phyloP scores from a whole-genome alignment of 345 rosid species.

The Jatropha curcas region DNA sequence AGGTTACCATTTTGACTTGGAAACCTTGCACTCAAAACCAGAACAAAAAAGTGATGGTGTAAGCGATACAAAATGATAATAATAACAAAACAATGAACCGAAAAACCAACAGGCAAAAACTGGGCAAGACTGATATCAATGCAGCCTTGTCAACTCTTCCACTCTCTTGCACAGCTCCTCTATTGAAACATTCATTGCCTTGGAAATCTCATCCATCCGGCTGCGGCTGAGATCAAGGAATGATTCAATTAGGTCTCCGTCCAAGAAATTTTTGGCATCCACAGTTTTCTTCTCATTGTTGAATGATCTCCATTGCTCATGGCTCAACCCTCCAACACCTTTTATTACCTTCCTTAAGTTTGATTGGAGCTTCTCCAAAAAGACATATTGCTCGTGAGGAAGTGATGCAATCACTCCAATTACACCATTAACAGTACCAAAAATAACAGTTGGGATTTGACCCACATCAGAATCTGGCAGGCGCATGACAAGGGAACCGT shows the following conservation, averaged over 20 bases:
- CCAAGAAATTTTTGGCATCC: constrained; percentile 78
- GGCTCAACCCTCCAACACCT: constrained; percentile 94
- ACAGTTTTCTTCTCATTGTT: constrained; percentile 78
- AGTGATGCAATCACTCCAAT: constrained; percentile 93
- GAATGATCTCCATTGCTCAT: constrained; percentile 95
- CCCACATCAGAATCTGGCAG: constrained; percentile 89
- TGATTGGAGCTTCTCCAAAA: constrained; percentile 78
- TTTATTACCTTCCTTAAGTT: constrained; percentile 80
- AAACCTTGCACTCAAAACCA: background rate
- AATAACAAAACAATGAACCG: background rate
- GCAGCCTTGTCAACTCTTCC: constrained; percentile 86
- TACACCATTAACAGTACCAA: constrained; percentile 83
- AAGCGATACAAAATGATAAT: background rate
- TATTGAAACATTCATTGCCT: constrained; percentile 57
- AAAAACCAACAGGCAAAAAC: background rate
- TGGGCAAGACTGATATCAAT: constrained; percentile 32
- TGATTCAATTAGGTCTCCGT: constrained; percentile 82
- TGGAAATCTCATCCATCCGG: constrained; percentile 82
- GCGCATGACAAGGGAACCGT: constrained; percentile 93
- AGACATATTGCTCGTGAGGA: constrained; percentile 68
- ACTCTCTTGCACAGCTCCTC: constrained; percentile 90
- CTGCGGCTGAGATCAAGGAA: constrained; percentile 72
- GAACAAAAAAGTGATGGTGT: background rate
- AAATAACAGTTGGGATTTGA: constrained; percentile 81
- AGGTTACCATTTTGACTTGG: background rate